A percentile compares a stretch with the other conserved stretches of the same genome.
Conservation (phyloP, 1,139 yeast genomes). For the Lodderomyces pseudojiufengensis region DNA sequence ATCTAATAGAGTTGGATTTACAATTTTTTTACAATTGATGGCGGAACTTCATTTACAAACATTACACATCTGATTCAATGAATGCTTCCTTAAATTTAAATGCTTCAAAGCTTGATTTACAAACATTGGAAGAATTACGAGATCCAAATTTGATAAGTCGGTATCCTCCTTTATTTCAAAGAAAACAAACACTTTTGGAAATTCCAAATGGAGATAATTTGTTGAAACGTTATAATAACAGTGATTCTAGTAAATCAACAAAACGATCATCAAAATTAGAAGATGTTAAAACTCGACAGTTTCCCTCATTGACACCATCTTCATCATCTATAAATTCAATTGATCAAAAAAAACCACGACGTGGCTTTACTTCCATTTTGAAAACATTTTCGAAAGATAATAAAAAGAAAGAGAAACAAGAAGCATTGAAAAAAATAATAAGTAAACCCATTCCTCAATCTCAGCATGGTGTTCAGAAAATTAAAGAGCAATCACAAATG, state of each 20-base stretch:
- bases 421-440: conserved; percentile 10
- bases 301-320: conserved; percentile 4
- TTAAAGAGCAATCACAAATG: not conserved
- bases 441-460: conserved; percentile 10
- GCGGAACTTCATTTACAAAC: no score
- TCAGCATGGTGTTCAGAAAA: not conserved
- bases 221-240: not conserved
- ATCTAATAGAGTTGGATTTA: no score
- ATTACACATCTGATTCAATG: no score
- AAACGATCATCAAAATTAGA: no score
- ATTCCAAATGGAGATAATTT: not conserved
- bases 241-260: not conserved
- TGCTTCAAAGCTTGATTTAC: conserved; percentile 12
- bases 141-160: conserved; percentile 15
- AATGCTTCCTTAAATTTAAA: conserved; percentile 7
- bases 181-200: conserved; percentile 11
- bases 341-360: conserved; percentile 5
- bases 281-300: no score
- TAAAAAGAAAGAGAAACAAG: conserved; percentile 5
- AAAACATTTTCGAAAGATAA: conserved; percentile 7
- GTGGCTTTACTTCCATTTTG: conserved; percentile 7
- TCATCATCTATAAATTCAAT: conserved; percentile 3
- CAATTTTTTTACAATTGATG: no score
- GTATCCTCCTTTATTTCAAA: conserved; percentile 15
- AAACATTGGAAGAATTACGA: conserved; percentile 14